Evolutionary conservation across 179 eudicot species (phyloP).

Genomic region (Camellia oleifera): DNA sequence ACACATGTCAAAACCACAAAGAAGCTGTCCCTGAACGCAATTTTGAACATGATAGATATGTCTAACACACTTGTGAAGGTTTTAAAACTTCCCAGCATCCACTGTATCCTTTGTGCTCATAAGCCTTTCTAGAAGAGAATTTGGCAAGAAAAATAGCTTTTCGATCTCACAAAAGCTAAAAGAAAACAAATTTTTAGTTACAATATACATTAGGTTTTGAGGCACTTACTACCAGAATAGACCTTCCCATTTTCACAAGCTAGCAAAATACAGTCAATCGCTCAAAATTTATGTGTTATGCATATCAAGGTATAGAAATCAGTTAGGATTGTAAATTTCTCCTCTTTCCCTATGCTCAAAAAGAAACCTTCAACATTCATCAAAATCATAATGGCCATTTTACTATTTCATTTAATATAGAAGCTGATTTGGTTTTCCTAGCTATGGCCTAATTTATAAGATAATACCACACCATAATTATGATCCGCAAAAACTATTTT

Average conservation of each 20-base stretch:
- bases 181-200: background rate
- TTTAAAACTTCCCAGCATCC: background rate
- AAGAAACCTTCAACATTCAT: background rate
- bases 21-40: background rate
- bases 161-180: background rate
- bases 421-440: background rate
- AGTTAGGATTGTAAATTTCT: background rate
- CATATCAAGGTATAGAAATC: background rate
- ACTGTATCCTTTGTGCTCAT: background rate
- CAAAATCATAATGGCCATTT: constrained; percentile 1
- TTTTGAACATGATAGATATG: background rate
- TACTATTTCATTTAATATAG: no score
- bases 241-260: constrained; percentile 2
- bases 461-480: background rate
- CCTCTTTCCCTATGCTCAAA: background rate
- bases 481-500: background rate
- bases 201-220: background rate
- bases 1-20: background rate
- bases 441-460: background rate
- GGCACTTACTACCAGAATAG: background rate
- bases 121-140: background rate
- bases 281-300: background rate
- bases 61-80: background rate
- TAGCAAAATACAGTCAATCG: background rate
- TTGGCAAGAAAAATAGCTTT: background rate